Evolutionary conservation across 1,139 yeast genomes (phyloP), one percentile per base, ranked within the genome.

Genomic region (Yamadazyma sp.): DNA sequence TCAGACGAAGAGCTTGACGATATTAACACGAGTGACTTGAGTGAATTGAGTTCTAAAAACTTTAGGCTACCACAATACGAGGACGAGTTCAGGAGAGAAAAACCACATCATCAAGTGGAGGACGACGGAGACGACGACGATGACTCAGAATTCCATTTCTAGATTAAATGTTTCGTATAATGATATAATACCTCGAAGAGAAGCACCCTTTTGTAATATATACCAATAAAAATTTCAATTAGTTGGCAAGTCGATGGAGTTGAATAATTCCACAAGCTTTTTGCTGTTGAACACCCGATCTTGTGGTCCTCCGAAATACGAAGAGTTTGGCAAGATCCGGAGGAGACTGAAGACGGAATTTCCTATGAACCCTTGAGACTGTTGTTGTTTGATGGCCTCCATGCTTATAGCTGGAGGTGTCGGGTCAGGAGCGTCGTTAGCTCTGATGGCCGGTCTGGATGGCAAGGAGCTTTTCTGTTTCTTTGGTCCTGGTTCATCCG

Each of bases 331-430:
- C 37, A 81, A 62, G 1, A 73, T 68, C 37, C 80, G 64, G 44
- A 81, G 62, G 33, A 81, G 57, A 36, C 76, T 75, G 50, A 76
- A 76, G 16, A 79, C 62, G 25, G 76, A 77, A 45, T 75, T 78
- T 9, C 78, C 74, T 20, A 78, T 73, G 49, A 75, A 71, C n/a
- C 62, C 58, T 35, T 38, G 40, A 28, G 40, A 31, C 42, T 44
- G 36, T 7, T 34, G 26, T 18, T 33, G 42, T n/a, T 35, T 42
- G 26, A 37, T 41, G 17, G 40, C 36, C n/a, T 38, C 47, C 20
- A 29, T 14, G n/a, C 20, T 15, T 27, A 26, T 30, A 6, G 26
- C 26, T 6, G 32, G 22, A 14, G 16, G 16, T 12, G 18, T 15
- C 17, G 39, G 46, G 16, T 45, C 45, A n/a, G 43, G 39, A 10